A percentile compares a stretch with the other conserved stretches of the same genome.
Conservation (phyloP, 169 alveolate genomes). For the Plasmodium adleri region DNA sequence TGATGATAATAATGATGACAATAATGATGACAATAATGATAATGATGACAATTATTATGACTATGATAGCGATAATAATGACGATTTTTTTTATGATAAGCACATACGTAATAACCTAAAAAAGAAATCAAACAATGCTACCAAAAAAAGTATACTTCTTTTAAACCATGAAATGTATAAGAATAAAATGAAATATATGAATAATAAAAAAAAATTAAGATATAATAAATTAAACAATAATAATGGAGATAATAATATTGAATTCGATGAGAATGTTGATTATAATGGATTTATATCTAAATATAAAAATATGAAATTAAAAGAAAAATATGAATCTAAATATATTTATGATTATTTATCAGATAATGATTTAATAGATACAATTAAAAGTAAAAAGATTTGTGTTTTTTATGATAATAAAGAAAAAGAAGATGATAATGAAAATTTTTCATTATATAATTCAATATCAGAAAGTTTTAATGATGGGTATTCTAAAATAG, state of each 20-base stretch:
- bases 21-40: neutral
- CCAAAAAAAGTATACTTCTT: no score
- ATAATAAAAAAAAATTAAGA: no score
- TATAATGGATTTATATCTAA: slow-evolving; percentile 14
- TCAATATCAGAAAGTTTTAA: slow-evolving; percentile 7
- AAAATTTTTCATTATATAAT: slow-evolving; percentile 24
- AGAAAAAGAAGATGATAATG: slow-evolving; percentile 76
- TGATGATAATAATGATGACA: neutral
- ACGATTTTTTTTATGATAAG: neutral
- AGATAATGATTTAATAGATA: slow-evolving; percentile 52
- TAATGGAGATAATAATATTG: no score
- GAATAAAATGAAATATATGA: no score
- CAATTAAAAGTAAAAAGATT: slow-evolving; percentile 73
- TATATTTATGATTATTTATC: slow-evolving; percentile 71
- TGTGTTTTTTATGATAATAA: slow-evolving; percentile 71
- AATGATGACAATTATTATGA: neutral
- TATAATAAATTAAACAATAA: no score
- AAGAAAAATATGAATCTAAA: slow-evolving; percentile 17
- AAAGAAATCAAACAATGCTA: no score
- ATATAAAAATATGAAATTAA: slow-evolving; percentile 13
- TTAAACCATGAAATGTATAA: no score
- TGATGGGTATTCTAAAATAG: slow-evolving; percentile 28
- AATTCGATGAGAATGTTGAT: no score
- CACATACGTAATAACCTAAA: neutral
- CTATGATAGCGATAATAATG: neutral